Evolutionary conservation across 495 filamentous ascomycete species (phyloP).

Genomic region (Penicillium alfredii): DNA sequence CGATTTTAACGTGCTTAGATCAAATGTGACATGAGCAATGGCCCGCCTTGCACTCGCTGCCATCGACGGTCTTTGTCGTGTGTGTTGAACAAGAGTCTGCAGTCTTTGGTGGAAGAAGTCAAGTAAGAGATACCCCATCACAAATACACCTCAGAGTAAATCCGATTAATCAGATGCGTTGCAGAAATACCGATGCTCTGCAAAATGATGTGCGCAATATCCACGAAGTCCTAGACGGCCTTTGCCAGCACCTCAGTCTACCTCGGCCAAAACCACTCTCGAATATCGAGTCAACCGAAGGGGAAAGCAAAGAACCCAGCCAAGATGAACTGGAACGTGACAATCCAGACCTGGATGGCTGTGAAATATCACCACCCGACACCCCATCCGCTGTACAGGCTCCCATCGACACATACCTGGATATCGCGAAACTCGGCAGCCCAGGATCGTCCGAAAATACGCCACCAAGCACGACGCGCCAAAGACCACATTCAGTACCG

Average conservation of each 20-base stretch:
- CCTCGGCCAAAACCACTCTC: slow-evolving; percentile 13
- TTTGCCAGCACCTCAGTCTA: slow-evolving; percentile 14
- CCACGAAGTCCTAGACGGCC: slow-evolving; percentile 7
- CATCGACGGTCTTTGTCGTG: slow-evolving; percentile 34
- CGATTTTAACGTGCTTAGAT: slow-evolving; percentile 23
- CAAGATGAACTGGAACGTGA: slow-evolving; percentile 16
- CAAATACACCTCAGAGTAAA: too few relatives aligned
- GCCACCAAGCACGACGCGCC: slow-evolving; percentile 17
- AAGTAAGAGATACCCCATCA: slow-evolving; percentile 22
- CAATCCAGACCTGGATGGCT: slow-evolving; percentile 19
- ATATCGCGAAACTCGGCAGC: slow-evolving; percentile 24
- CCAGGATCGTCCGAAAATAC: slow-evolving; percentile 20
- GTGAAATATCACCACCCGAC: slow-evolving; percentile 25
- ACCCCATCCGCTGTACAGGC: slow-evolving; percentile 31
- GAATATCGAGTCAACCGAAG: slow-evolving; percentile 7
- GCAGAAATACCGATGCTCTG: slow-evolving; percentile 18
- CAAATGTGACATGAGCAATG: slow-evolving; percentile 39
- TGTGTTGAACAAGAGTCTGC: slow-evolving; percentile 40
- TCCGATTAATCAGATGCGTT: too few relatives aligned
- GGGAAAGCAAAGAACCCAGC: slow-evolving; percentile 2
- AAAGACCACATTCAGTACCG: slow-evolving; percentile 13
- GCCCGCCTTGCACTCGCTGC: slow-evolving; percentile 37
- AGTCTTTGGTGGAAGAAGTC: slow-evolving; percentile 36
- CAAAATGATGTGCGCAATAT: slow-evolving; percentile 12
- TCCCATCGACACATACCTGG: slow-evolving; percentile 33